These are phyloP conservation scores for Candida adriatica DNA, from an alignment of 805 yeast species.

Conservation along the genomic window DNA sequence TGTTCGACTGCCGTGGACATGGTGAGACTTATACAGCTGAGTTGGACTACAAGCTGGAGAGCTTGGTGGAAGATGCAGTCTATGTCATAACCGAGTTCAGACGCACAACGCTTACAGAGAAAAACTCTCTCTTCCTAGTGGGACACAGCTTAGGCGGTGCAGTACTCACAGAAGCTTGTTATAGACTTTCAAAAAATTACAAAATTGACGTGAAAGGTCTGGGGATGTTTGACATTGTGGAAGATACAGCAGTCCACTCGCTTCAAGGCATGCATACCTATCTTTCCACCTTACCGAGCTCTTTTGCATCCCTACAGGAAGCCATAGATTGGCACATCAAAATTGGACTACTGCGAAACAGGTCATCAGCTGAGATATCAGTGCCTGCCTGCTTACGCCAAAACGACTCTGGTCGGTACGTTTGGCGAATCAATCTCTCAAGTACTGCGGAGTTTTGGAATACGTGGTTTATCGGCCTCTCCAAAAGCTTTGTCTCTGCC, in stretches of 20 bases:
- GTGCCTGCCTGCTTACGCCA: slow-evolving; percentile 58
- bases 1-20: slow-evolving; percentile 84
- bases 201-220: slow-evolving; percentile 49
- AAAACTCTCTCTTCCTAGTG: slow-evolving; percentile 43
- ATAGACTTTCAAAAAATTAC: slow-evolving; percentile 13
- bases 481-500: slow-evolving; percentile 41
- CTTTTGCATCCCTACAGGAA: slow-evolving; percentile 42
- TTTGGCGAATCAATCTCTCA: slow-evolving; percentile 62
- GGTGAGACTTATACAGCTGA: slow-evolving; percentile 40
- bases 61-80: slow-evolving; percentile 52
- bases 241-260: slow-evolving; percentile 79
- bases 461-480: slow-evolving; percentile 73
- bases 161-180: slow-evolving; percentile 52
- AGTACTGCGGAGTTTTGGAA: slow-evolving; percentile 68
- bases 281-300: slow-evolving; percentile 54
- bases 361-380: slow-evolving; percentile 62
- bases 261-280: slow-evolving; percentile 62
- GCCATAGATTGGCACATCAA: slow-evolving; percentile 84
- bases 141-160: slow-evolving; percentile 97
- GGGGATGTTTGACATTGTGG: slow-evolving; percentile 84
- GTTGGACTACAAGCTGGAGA: slow-evolving; percentile 36
- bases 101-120: slow-evolving; percentile 6
- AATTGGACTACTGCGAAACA: slow-evolving; percentile 43
- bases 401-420: slow-evolving; percentile 21
- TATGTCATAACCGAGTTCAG: slow-evolving; percentile 39